phyloP scores from a whole-genome alignment of 2,329 filamentous ascomycete species.

The Claviceps sp. region DNA sequence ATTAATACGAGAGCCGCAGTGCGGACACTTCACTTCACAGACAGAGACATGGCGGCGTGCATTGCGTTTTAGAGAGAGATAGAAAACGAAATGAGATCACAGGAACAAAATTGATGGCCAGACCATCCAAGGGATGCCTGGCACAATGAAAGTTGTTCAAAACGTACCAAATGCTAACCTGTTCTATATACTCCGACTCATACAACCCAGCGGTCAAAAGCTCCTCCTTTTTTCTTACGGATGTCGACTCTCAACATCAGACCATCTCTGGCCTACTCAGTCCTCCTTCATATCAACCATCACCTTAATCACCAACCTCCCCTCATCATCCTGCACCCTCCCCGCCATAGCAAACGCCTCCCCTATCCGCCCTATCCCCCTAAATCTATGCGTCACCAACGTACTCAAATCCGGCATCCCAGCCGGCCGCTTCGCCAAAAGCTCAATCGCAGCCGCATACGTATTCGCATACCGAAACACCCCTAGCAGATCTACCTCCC shows the following conservation, averaged over 20 bases:
- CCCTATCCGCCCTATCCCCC: slow-evolving; percentile 47
- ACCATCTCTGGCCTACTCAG: background rate
- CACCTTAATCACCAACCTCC: slow-evolving; percentile 63
- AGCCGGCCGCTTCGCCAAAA: slow-evolving; percentile 33
- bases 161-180: no score
- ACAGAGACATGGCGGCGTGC: background rate
- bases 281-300: slow-evolving; percentile 33
- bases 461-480: slow-evolving; percentile 66
- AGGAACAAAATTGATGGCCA: no score
- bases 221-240: no score
- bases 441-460: slow-evolving; percentile 43
- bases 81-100: no score
- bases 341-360: slow-evolving; percentile 62
- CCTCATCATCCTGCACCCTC: slow-evolving; percentile 54
- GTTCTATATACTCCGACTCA: no score
- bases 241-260: no score
- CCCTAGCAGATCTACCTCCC: slow-evolving; percentile 58
- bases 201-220: no score
- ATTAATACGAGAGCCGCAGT: slow-evolving; percentile 2
- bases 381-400: slow-evolving; percentile 58
- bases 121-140: no score
- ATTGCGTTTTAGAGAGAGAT: background rate
- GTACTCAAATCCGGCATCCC: slow-evolving; percentile 51
- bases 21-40: background rate
- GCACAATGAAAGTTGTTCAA: no score